phyloP scores from a whole-genome alignment of 2,329 filamentous ascomycete genomes.

The Colletotrichum destructivum region DNA sequence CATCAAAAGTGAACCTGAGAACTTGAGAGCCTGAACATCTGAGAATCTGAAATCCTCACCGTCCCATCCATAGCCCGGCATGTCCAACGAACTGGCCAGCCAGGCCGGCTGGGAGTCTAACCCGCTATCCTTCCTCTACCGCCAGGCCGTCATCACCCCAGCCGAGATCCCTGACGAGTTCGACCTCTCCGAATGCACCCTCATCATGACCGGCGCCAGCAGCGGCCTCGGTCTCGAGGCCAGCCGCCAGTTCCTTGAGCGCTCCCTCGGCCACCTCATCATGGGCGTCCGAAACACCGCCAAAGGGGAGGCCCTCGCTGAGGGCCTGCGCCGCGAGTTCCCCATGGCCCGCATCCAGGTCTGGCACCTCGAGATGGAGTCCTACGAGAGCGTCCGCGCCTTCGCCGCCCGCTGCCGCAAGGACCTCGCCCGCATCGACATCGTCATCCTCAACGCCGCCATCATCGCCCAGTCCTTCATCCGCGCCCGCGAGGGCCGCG shows the following conservation, averaged over 20 bases:
- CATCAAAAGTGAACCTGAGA: neutral
- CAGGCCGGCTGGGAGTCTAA: slow-evolving; percentile 39
- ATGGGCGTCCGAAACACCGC: slow-evolving; percentile 55
- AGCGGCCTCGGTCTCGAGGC: slow-evolving; percentile 59
- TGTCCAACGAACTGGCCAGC: slow-evolving; percentile 38
- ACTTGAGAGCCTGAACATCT: neutral
- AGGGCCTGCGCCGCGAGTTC: slow-evolving; percentile 39
- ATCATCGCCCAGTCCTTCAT: slow-evolving; percentile 21
- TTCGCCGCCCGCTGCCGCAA: slow-evolving; percentile 35
- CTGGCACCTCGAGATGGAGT: slow-evolving; percentile 42
- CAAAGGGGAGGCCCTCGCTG: slow-evolving; percentile 49
- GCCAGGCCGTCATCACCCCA: slow-evolving; percentile 34
- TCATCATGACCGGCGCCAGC: slow-evolving; percentile 62
- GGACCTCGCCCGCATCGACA: slow-evolving; percentile 34
- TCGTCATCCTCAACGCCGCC: slow-evolving; percentile 44
- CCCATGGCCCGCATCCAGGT: slow-evolving; percentile 40
- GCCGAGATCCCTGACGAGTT: slow-evolving; percentile 34
- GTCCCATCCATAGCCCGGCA: slow-evolving; percentile 3
- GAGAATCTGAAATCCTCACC: neutral
- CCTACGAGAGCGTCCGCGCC: slow-evolving; percentile 37
- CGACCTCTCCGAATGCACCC: slow-evolving; percentile 47
- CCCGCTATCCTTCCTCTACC: slow-evolving; percentile 39
- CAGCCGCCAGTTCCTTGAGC: slow-evolving; percentile 53
- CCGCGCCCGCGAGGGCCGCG: slow-evolving; percentile 44
- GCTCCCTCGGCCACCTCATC: slow-evolving; percentile 55